These are phyloP conservation scores for Phaeosphaeriaceae sp. DNA, from an alignment of 2,329 filamentous ascomycete genomes.

Conservation along the genomic window DNA sequence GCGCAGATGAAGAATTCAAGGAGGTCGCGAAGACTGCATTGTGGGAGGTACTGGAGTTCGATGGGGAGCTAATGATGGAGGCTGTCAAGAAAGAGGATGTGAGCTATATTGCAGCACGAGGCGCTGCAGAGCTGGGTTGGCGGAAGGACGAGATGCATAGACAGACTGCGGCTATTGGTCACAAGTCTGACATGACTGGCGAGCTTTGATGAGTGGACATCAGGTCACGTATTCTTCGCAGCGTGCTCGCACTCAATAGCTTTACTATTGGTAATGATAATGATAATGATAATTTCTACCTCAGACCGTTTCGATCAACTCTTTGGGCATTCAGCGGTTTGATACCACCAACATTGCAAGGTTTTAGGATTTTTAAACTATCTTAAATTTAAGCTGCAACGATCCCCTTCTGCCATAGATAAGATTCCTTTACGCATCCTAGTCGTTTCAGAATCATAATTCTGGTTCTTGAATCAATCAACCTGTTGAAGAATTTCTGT, in stretches of 20 bases:
- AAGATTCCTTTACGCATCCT: too few relatives aligned
- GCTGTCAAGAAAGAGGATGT: constrained; percentile 12
- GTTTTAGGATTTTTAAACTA: too few relatives aligned
- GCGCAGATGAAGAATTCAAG: constrained; percentile 26
- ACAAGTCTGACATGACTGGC: neutral
- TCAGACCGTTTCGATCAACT: too few relatives aligned
- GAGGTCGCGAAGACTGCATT: constrained; percentile 26
- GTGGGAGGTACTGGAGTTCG: constrained; percentile 27
- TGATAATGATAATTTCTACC: constrained; percentile 2
- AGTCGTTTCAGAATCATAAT: too few relatives aligned
- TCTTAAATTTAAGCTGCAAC: too few relatives aligned
- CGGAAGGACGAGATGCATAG: constrained; percentile 5
- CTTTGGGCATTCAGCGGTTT: too few relatives aligned
- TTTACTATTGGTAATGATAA: constrained; percentile 2
- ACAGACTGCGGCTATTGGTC: neutral
- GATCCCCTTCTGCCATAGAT: too few relatives aligned
- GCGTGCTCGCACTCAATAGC: too few relatives aligned
- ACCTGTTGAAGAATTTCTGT: too few relatives aligned
- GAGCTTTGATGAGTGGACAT: neutral
- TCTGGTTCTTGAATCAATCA: too few relatives aligned
- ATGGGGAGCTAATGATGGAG: constrained; percentile 22
- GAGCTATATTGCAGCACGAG: constrained; percentile 26
- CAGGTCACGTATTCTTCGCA: too few relatives aligned
- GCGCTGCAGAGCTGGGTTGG: constrained; percentile 30
- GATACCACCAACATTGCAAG: too few relatives aligned